Conservation (phyloP, 257 asterid species). For the Solanum rostratum region DNA sequence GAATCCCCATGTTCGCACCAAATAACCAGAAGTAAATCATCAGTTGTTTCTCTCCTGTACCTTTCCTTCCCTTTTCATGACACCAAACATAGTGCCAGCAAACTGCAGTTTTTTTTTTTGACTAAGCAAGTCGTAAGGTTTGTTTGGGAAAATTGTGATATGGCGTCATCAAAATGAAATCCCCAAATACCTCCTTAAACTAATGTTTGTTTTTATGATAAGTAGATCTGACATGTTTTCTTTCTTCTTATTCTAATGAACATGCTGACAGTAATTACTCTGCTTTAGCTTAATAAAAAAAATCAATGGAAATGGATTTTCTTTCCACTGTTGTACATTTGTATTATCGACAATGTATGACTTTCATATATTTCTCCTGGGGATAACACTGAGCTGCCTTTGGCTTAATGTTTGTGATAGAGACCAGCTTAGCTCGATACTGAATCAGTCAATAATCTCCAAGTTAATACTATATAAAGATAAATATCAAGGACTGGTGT, state of each 20-base stretch:
- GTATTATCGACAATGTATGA: neutral
- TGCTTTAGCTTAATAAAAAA: neutral
- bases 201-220: neutral
- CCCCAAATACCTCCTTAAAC: neutral
- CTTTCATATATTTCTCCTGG: neutral
- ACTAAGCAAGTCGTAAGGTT: neutral
- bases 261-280: neutral
- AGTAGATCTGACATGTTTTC: neutral
- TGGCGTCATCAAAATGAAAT: neutral
- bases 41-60: neutral
- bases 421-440: neutral
- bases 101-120: neutral
- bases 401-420: neutral
- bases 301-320: neutral
- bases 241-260: neutral
- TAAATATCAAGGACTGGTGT: neutral
- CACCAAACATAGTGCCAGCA: neutral
- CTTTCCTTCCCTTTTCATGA: neutral
- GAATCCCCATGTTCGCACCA: neutral
- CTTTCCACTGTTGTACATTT: neutral
- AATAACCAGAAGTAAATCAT: neutral
- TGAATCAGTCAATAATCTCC: neutral
- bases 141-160: neutral
- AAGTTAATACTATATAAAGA: neutral
- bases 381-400: neutral